phyloP scores from a whole-genome alignment of 805 yeast species.

The Candida boidinii region DNA sequence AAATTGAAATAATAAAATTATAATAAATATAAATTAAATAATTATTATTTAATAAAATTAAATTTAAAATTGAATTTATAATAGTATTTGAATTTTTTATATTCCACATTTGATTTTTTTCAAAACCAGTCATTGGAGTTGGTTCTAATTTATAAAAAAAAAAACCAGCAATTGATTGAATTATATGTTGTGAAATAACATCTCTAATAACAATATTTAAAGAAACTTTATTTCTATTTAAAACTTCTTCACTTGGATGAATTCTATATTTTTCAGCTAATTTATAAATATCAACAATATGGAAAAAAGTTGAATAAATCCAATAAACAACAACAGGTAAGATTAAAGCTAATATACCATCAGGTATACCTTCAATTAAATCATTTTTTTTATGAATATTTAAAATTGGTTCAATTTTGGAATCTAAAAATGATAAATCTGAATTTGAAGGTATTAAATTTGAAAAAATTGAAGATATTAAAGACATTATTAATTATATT shows the following conservation, averaged over 20 bases:
- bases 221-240: slow-evolving; percentile 66
- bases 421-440: slow-evolving; percentile 16
- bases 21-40: slow-evolving; percentile 43
- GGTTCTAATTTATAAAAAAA: slow-evolving; percentile 49
- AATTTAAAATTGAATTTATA: too few species aligned
- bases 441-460: too few species aligned
- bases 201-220: slow-evolving; percentile 65
- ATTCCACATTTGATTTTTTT: slow-evolving; percentile 37
- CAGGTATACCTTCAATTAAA: slow-evolving; percentile 56
- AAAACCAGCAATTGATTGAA: slow-evolving; percentile 70
- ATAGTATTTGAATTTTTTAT: slow-evolving; percentile 28
- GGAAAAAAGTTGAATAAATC: slow-evolving; percentile 67
- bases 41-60: too few species aligned
- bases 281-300: slow-evolving; percentile 62
- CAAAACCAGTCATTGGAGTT: slow-evolving; percentile 42
- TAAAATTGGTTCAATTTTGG: slow-evolving; percentile 19
- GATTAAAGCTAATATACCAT: slow-evolving; percentile 60
- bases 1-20: slow-evolving; percentile 51
- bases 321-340: slow-evolving; percentile 83
- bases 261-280: slow-evolving; percentile 79
- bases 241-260: slow-evolving; percentile 85
- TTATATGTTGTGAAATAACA: slow-evolving; percentile 75
- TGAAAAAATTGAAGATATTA: too few species aligned
- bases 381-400: slow-evolving; percentile 24
- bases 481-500: too few species aligned